Evolutionary conservation across 176 grass and related monocot species (phyloP).

Genomic region (Juncus effusus): DNA sequence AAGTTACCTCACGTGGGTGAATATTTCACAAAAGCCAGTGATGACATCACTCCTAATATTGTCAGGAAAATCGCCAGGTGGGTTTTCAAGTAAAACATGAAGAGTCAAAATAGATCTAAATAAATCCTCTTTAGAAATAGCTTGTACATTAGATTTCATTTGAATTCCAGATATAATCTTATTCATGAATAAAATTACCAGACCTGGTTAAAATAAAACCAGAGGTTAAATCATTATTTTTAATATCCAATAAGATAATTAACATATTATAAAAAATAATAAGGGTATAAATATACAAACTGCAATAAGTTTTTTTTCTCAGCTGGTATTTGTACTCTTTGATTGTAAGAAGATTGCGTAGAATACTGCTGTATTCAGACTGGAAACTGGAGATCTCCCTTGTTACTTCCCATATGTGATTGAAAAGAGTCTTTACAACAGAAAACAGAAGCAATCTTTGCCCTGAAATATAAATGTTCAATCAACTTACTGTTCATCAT

Average conservation of each 20-base stretch:
- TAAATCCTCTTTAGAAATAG: constrained; percentile 64
- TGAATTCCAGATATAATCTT: constrained; percentile 1
- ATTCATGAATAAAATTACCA: constrained; percentile 3
- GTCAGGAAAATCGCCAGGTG: constrained; percentile 75
- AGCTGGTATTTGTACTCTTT: constrained; percentile 52
- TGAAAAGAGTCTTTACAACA: constrained; percentile 64
- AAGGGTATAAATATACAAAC: not conserved
- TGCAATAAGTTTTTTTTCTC: not conserved
- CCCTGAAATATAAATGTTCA: not conserved
- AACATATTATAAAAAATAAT: not conserved
- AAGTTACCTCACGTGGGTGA: constrained; percentile 37
- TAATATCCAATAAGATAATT: not conserved
- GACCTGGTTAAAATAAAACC: constrained; percentile 25
- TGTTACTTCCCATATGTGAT: constrained; percentile 65
- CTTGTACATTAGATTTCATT: constrained; percentile 33
- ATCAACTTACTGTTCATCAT: not conserved
- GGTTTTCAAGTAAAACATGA: constrained; percentile 76
- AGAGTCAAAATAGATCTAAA: constrained; percentile 62
- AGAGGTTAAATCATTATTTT: not conserved
- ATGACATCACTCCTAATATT: constrained; percentile 62
- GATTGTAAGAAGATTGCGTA: constrained; percentile 61
- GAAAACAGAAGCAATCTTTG: constrained; percentile 42
- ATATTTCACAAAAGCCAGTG: constrained; percentile 54
- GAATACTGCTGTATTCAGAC: constrained; percentile 58
- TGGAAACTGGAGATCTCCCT: constrained; percentile 65